Percentiles rank a stretch among this genome's conserved stretches.
Evolutionary conservation across 106 monocot genomes (phyloP).

Genomic region (Xerophyta viscosa): DNA sequence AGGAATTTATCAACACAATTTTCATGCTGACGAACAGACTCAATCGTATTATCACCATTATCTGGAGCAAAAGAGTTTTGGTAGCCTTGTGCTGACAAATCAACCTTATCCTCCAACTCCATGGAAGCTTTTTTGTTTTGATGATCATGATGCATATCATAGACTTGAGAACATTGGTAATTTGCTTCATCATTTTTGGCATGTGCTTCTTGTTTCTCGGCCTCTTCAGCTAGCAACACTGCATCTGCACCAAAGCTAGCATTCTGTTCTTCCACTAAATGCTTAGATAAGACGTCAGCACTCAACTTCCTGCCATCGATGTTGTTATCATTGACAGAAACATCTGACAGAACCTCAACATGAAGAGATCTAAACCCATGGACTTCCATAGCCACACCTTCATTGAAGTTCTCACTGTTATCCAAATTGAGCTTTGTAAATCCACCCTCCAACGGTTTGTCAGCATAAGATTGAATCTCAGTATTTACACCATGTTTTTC

Average conservation of each 20-base stretch:
- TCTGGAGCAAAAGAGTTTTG: slow-evolving; percentile 13
- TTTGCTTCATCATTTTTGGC: slow-evolving; percentile 4
- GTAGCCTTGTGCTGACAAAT: slow-evolving; percentile 17
- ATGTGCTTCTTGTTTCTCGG: too few species aligned
- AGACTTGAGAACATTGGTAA: slow-evolving; percentile 9
- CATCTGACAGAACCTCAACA: slow-evolving; percentile 8
- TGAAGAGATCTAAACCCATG: not conserved
- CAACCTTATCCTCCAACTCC: slow-evolving; percentile 4
- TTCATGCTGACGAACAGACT: slow-evolving; percentile 16
- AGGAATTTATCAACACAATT: not conserved
- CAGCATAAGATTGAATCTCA: not conserved
- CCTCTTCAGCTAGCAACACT: too few species aligned
- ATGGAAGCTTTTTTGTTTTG: too few species aligned
- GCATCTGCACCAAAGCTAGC: slow-evolving; percentile 7
- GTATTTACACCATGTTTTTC: not conserved
- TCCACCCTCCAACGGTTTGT: slow-evolving; percentile 4
- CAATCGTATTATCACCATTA: slow-evolving; percentile 53
- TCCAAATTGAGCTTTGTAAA: not conserved
- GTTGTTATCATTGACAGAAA: not conserved
- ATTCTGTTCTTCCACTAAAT: slow-evolving; percentile 1
- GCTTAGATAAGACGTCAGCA: not conserved
- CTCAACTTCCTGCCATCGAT: slow-evolving; percentile 1
- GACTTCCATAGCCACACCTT: slow-evolving; percentile 6
- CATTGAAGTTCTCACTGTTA: slow-evolving; percentile 1
- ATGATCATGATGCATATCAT: too few species aligned